Conservation (phyloP, 768 basidiomycete genomes). For the Psilocybe cyanescens region DNA sequence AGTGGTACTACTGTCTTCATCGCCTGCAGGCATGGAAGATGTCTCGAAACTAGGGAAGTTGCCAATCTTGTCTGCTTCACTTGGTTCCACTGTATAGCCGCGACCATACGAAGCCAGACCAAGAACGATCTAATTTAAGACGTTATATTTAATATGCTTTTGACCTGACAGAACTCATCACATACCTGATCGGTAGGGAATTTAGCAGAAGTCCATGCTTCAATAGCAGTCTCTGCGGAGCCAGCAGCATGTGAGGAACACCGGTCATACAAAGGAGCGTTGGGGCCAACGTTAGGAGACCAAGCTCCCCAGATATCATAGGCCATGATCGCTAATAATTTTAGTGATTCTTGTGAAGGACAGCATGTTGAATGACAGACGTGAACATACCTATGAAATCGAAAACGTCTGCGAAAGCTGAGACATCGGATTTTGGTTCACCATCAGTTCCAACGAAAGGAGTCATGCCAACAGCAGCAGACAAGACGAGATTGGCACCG, state of each 20-base stretch:
- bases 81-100: conserved; percentile 54
- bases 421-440: conserved; percentile 64
- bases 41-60: conserved; percentile 45
- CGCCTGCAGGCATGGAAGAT: conserved; percentile 46
- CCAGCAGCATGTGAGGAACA: conserved; percentile 63
- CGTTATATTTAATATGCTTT: neutral
- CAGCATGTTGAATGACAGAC: neutral
- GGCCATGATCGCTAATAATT: conserved; percentile 49
- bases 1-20: conserved; percentile 37
- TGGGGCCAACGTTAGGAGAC: conserved; percentile 69
- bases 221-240: conserved; percentile 73
- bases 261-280: conserved; percentile 78
- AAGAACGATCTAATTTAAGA: conserved; percentile 56
- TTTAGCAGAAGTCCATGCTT: conserved; percentile 74
- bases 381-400: conserved; percentile 37
- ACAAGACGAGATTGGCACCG: conserved; percentile 55
- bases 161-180: neutral
- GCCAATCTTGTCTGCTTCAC: conserved; percentile 37
- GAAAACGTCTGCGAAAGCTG: conserved; percentile 68
- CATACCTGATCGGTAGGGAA: conserved; percentile 59
- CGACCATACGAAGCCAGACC: conserved; percentile 86
- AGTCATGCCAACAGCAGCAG: conserved; percentile 40
- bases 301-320: conserved; percentile 60
- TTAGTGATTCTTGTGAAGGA: conserved; percentile 27
- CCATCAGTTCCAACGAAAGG: conserved; percentile 53